These are phyloP conservation scores for Wickerhamomyces ciferrii DNA, from an alignment of 805 yeast species.

Conservation along the genomic window DNA sequence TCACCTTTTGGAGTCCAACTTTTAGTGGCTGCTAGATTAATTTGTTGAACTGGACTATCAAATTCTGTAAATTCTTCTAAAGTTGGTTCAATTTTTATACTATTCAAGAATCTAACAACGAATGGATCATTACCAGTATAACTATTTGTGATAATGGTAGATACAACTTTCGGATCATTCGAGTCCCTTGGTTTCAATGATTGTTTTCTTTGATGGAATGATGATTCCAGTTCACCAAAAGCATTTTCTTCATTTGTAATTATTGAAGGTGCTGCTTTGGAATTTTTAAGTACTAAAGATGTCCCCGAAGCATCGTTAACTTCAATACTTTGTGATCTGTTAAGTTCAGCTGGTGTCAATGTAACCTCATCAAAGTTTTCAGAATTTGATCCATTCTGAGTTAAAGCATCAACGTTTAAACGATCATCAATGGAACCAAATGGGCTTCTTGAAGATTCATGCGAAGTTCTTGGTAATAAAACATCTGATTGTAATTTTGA, in stretches of 20 bases:
- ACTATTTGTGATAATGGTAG: slow-evolving; percentile 40
- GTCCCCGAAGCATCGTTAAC: background rate
- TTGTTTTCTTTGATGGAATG: slow-evolving; percentile 12
- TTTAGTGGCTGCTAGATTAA: slow-evolving; percentile 5
- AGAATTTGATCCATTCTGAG: background rate
- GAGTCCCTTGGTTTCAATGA: slow-evolving; percentile 7
- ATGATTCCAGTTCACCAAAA: slow-evolving; percentile 38
- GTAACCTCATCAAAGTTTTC: background rate
- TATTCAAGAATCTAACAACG: slow-evolving; percentile 49
- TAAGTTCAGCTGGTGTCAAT: background rate
- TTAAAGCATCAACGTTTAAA: background rate
- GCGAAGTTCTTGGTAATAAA: background rate
- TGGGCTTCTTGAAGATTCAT: background rate
- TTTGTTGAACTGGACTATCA: slow-evolving; percentile 34
- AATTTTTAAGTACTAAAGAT: slow-evolving; percentile 3
- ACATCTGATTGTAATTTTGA: slow-evolving; percentile 14
- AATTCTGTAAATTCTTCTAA: slow-evolving; percentile 63
- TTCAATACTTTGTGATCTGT: background rate
- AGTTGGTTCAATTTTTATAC: slow-evolving; percentile 49
- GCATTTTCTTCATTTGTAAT: slow-evolving; percentile 34
- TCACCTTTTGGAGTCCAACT: slow-evolving; percentile 40
- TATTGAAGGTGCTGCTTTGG: slow-evolving; percentile 34
- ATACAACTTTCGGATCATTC: slow-evolving; percentile 6
- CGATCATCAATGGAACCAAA: slow-evolving; percentile 5
- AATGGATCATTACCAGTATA: slow-evolving; percentile 67